Percentiles rank a stretch among this genome's conserved stretches.
Evolutionary conservation across 2,329 filamentous ascomycete species (phyloP).

Genomic region (Cercospora sp.): DNA sequence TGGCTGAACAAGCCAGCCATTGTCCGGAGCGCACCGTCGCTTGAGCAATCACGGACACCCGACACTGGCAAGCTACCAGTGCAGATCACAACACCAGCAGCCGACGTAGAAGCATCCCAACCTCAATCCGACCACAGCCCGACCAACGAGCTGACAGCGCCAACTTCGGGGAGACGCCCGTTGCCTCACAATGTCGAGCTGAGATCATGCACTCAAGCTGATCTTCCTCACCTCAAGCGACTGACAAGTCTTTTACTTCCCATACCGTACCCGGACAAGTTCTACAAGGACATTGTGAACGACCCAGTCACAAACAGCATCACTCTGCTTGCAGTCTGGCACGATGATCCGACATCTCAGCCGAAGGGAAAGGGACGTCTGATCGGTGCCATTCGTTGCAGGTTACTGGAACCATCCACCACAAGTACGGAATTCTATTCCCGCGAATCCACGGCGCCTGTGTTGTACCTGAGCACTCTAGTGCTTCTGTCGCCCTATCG

Average conservation of each 20-base stretch:
- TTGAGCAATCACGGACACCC: not conserved
- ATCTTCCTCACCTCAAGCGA: slow-evolving; percentile 57
- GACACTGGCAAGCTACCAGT: not conserved
- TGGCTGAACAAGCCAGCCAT: slow-evolving; percentile 50
- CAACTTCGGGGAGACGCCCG: not conserved
- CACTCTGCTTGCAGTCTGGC: slow-evolving; percentile 61
- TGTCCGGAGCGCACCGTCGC: slow-evolving; percentile 8
- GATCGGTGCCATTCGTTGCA: slow-evolving; percentile 51
- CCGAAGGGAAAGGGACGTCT: slow-evolving; percentile 39
- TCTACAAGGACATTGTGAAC: slow-evolving; percentile 61
- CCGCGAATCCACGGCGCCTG: slow-evolving; percentile 28
- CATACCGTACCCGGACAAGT: slow-evolving; percentile 60
- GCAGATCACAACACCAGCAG: not conserved
- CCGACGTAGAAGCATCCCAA: not conserved
- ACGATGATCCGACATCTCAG: slow-evolving; percentile 43
- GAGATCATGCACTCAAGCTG: slow-evolving; percentile 52
- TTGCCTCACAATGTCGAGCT: slow-evolving; percentile 54
- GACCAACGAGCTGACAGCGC: not conserved
- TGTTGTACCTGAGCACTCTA: slow-evolving; percentile 63
- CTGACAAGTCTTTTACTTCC: slow-evolving; percentile 61
- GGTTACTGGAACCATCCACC: slow-evolving; percentile 40
- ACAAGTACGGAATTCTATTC: not conserved
- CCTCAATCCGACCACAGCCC: not conserved
- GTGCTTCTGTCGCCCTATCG: slow-evolving; percentile 61
- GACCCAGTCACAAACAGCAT: slow-evolving; percentile 55